These are phyloP conservation scores for Trichoderma sp. DNA, from an alignment of 2,329 filamentous ascomycete species.

Conservation along the genomic window DNA sequence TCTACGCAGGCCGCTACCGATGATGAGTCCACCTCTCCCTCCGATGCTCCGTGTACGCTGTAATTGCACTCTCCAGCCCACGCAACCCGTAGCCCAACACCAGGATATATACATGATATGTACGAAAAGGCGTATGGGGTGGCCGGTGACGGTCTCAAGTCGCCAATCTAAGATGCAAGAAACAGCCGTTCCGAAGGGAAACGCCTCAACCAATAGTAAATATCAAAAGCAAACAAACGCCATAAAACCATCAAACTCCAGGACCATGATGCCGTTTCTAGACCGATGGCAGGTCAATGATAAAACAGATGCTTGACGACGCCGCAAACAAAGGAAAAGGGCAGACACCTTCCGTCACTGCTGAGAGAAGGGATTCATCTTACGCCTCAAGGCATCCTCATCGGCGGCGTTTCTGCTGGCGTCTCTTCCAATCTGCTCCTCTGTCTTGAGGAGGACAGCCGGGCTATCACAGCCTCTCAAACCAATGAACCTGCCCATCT, in stretches of 20 bases:
- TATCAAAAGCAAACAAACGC: conserved; percentile 1
- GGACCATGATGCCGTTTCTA: conserved; percentile 12
- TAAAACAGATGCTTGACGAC: not conserved
- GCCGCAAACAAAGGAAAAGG: not conserved
- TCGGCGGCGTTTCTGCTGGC: conserved; percentile 46
- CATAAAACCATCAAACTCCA: conserved; percentile 13
- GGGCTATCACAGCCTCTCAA: conserved; percentile 58
- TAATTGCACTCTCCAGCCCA: not conserved
- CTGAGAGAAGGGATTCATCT: conserved; percentile 42
- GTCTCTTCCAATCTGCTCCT: conserved; percentile 53
- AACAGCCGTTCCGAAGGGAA: not conserved
- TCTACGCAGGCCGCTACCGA: not conserved
- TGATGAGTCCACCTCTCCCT: conserved; percentile 24
- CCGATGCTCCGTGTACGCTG: conserved; percentile 27
- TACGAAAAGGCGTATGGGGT: conserved; percentile 12
- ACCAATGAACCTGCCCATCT: conserved; percentile 74
- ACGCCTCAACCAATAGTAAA: not conserved
- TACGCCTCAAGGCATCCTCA: conserved; percentile 53
- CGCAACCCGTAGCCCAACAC: conserved; percentile 9
- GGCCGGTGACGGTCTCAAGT: conserved; percentile 22
- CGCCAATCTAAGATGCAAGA: conserved; percentile 26
- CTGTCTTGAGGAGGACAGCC: conserved; percentile 42
- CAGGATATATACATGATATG: conserved; percentile 21
- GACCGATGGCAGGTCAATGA: conserved; percentile 7
- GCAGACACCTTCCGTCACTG: not conserved